phyloP scores from a whole-genome alignment of 441 rosid genomes.

The Erodium chrysanthum region DNA sequence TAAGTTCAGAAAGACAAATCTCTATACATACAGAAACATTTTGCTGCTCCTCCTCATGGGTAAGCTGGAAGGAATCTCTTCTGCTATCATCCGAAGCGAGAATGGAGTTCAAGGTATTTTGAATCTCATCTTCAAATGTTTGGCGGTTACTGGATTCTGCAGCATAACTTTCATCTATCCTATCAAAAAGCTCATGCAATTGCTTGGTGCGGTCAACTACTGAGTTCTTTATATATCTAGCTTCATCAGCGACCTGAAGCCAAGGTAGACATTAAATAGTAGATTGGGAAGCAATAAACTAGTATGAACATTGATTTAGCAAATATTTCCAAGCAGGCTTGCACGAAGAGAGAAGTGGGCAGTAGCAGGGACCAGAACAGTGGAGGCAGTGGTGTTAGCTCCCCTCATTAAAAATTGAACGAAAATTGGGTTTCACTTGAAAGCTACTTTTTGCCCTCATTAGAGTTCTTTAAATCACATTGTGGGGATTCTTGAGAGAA shows the following conservation, averaged over 20 bases:
- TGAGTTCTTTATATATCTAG: constrained; percentile 54
- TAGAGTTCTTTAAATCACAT: not conserved
- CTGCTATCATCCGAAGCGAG: constrained; percentile 81
- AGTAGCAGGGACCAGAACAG: not conserved
- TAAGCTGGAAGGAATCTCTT: constrained; percentile 56
- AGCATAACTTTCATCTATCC: constrained; percentile 52
- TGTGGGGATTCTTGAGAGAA: not conserved
- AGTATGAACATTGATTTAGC: not conserved
- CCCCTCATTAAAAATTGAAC: not conserved
- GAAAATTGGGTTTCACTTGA: not conserved
- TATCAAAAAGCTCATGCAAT: constrained; percentile 56
- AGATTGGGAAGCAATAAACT: not conserved
- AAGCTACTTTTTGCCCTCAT: not conserved
- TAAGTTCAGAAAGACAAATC: constrained; percentile 6
- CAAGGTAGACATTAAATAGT: constrained; percentile 12
- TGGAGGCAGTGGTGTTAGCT: not conserved
- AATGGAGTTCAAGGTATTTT: constrained; percentile 44
- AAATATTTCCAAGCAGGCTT: not conserved
- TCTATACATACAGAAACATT: constrained; percentile 57
- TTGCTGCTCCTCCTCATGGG: constrained; percentile 83
- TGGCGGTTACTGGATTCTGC: constrained; percentile 45
- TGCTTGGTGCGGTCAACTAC: constrained; percentile 66
- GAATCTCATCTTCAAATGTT: constrained; percentile 78
- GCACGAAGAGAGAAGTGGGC: not conserved
- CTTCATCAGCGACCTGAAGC: constrained; percentile 67